These are phyloP conservation scores for Fragaria ananassa DNA, from an alignment of 306 rosid genomes.

Conservation along the genomic window DNA sequence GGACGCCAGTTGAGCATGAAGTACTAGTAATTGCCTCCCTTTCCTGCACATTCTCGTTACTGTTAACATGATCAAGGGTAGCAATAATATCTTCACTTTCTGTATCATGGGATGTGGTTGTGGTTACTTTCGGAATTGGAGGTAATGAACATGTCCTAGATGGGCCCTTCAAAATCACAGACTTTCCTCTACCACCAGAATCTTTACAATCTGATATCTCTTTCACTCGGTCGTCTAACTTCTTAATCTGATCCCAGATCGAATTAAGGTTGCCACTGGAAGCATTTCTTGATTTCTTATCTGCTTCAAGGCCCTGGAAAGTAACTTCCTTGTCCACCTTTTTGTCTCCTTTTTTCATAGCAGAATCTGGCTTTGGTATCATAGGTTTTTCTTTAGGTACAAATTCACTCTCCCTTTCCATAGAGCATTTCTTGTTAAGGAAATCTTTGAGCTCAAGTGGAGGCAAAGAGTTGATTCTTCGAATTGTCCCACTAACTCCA, in stretches of 20 bases:
- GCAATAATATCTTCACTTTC: slow-evolving; percentile 20
- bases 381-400: slow-evolving; percentile 33
- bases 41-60: slow-evolving; percentile 13
- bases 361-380: slow-evolving; percentile 32
- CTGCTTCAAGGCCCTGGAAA: slow-evolving; percentile 33
- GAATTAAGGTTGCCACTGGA: slow-evolving; percentile 36
- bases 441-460: slow-evolving; percentile 42
- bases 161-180: slow-evolving; percentile 26
- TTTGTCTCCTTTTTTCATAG: slow-evolving; percentile 25
- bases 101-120: slow-evolving; percentile 17
- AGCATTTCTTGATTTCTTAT: slow-evolving; percentile 26
- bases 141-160: slow-evolving; percentile 45
- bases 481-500: slow-evolving; percentile 26
- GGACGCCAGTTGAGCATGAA: slow-evolving; percentile 37
- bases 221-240: slow-evolving; percentile 64
- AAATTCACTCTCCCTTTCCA: slow-evolving; percentile 34
- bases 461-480: slow-evolving; percentile 73
- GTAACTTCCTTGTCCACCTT: slow-evolving; percentile 32
- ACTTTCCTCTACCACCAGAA: slow-evolving; percentile 33
- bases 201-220: slow-evolving; percentile 57
- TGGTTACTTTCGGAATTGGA: slow-evolving; percentile 36
- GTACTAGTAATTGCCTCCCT: slow-evolving; percentile 26
- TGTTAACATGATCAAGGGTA: slow-evolving; percentile 23
- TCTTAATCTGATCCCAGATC: slow-evolving; percentile 58
- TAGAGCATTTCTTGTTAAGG: slow-evolving; percentile 23